Evolutionary conservation across 257 asterid species (phyloP), one percentile per base, ranked within the genome.

Genomic region (Plantago major): DNA sequence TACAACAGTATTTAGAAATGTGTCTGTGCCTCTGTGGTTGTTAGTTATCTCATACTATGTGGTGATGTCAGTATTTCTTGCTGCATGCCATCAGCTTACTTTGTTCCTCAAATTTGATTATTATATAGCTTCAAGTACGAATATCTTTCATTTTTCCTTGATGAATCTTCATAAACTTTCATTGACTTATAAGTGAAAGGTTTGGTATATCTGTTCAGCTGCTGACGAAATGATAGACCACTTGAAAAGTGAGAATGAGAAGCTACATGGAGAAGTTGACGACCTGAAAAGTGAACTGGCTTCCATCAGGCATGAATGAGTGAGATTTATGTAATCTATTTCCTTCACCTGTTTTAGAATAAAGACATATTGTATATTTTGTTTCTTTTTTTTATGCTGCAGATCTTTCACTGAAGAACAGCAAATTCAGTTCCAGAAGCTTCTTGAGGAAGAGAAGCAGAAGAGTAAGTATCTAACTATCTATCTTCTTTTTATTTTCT

Each of bases 181-280:
- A 13, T 30, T 48, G 17, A 13, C 17, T 38, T 43, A 13, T 54
- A 15, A 62, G 53, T 54, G 57, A 71, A 40, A 58, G 43, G 61
- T 62, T 64, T 33, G 43, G 55, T 65, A 13, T 55, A 47, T 66
- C 22, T 75, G 52, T 73, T 72, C 86, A 88, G 98, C 80, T 73
- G 84, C 95, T 0, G 95, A 88, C 71, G 94, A 82, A 62, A 74
- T 81, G 83, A 78, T 84, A 71, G 78, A 82, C 49, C 65, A 69
- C 79, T 73, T 88, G 78, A 80, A 67, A 76, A 79, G 64, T 70
- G 94, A 82, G 67, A 85, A 77, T 68, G 95, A 79, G 37, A 79
- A 46, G 70, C 82, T 90, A 28, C 66, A 47, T 15, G 71, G 62
- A 64, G 85, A 80, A 79, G 81, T 82, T 56, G 60, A 70, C 51